Evolutionary conservation across 2,329 filamentous ascomycete genomes (phyloP).

Genomic region (Pseudopithomyces chartarum): DNA sequence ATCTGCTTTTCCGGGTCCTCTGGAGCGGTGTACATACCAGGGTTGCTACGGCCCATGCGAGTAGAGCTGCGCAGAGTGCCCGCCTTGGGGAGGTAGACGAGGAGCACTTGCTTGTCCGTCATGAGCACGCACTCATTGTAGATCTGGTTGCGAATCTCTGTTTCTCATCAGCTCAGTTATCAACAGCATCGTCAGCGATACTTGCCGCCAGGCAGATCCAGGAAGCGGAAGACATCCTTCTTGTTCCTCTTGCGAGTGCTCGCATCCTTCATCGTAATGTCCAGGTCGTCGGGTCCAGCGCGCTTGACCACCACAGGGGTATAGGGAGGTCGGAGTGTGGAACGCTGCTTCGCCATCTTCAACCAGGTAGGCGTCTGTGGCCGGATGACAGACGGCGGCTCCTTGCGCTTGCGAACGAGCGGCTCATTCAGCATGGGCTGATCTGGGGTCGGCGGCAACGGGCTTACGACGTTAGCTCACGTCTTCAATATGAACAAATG

Average conservation of each 20-base stretch:
- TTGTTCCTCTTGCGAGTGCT: neutral
- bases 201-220: conserved; percentile 14
- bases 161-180: conserved; percentile 1
- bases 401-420: neutral
- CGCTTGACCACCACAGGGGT: neutral
- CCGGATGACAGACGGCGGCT: neutral
- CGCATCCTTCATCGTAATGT: neutral
- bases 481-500: neutral
- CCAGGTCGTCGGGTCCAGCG: neutral
- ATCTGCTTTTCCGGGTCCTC: conserved; percentile 1
- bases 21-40: conserved; percentile 9
- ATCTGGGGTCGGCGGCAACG: neutral
- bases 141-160: conserved; percentile 37
- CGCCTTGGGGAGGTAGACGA: conserved; percentile 31
- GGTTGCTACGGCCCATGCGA: conserved; percentile 20
- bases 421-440: neutral
- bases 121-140: conserved; percentile 20
- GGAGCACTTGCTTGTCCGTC: conserved; percentile 24
- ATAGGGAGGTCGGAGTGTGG: too few relatives aligned
- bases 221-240: conserved; percentile 8
- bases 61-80: conserved; percentile 31
- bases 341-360: neutral
- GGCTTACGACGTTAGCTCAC: neutral
- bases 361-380: neutral
- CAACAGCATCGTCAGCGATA: neutral